phyloP scores from a whole-genome alignment of 2,329 filamentous ascomycete species.

The Dothideomycetidae sp. region DNA sequence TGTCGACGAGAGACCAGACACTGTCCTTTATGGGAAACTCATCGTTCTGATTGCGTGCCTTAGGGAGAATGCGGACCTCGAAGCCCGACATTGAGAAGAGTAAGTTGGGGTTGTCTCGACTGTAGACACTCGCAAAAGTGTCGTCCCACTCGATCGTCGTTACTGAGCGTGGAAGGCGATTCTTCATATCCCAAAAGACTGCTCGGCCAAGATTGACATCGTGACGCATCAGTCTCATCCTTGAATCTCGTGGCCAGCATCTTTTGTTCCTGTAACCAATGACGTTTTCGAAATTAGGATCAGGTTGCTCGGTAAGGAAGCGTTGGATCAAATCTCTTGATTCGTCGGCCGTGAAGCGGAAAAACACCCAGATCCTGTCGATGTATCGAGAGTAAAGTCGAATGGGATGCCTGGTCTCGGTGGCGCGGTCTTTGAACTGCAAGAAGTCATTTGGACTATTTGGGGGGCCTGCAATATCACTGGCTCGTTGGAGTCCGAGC shows the following conservation, averaged over 20 bases:
- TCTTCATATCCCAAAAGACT: slow-evolving; percentile 98
- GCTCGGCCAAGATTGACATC: slow-evolving; percentile 95
- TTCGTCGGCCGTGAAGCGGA: slow-evolving; percentile 85
- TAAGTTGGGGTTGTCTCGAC: slow-evolving; percentile 90
- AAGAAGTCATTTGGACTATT: slow-evolving; percentile 93
- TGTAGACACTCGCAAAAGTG: slow-evolving; percentile 96
- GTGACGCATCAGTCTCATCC: slow-evolving; percentile 97
- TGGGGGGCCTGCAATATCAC: slow-evolving; percentile 88
- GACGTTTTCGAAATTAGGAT: slow-evolving; percentile 98
- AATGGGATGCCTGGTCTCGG: slow-evolving; percentile 86
- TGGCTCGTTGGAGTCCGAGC: slow-evolving; percentile 87
- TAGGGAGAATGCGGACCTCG: slow-evolving; percentile 89
- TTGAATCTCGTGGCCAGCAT: slow-evolving; percentile 94
- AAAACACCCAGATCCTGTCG: slow-evolving; percentile 96
- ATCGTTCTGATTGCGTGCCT: slow-evolving; percentile 86
- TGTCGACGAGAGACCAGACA: slow-evolving; percentile 94
- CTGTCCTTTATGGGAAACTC: slow-evolving; percentile 97
- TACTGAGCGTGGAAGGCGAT: slow-evolving; percentile 80
- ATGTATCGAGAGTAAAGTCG: slow-evolving; percentile 96
- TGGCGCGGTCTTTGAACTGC: slow-evolving; percentile 86
- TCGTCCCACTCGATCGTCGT: slow-evolving; percentile 99
- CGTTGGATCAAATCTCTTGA: slow-evolving; percentile 92
- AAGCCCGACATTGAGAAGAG: slow-evolving; percentile 98
- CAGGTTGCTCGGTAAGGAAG: slow-evolving; percentile 93
- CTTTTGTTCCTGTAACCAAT: slow-evolving; percentile 99